Conservation (phyloP, 2,329 filamentous ascomycete species). For the Thelonectria olida region DNA sequence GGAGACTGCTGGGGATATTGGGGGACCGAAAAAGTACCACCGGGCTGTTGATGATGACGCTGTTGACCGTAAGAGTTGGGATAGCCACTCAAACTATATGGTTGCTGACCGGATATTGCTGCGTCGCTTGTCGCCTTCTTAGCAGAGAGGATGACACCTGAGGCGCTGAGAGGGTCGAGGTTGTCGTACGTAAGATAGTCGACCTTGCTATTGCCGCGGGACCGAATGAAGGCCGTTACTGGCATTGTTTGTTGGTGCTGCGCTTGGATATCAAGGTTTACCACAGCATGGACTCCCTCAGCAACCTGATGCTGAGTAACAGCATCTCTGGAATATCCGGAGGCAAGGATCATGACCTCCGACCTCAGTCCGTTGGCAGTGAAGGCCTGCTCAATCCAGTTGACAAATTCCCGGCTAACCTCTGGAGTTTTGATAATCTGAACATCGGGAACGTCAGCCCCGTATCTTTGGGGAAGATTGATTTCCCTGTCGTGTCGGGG, state of each 20-base stretch:
- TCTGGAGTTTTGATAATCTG: slow-evolving; percentile 86
- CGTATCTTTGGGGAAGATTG: slow-evolving; percentile 77
- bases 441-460: slow-evolving; percentile 84
- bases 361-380: slow-evolving; percentile 75
- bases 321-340: slow-evolving; percentile 77
- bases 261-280: slow-evolving; percentile 76
- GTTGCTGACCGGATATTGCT: slow-evolving; percentile 30
- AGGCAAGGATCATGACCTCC: slow-evolving; percentile 82
- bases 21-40: slow-evolving; percentile 42
- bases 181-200: slow-evolving; percentile 89
- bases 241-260: slow-evolving; percentile 79
- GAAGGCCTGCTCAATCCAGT: slow-evolving; percentile 83
- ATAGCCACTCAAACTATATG: slow-evolving; percentile 41
- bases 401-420: slow-evolving; percentile 80
- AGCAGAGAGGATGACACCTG: slow-evolving; percentile 80
- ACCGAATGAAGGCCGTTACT: slow-evolving; percentile 86
- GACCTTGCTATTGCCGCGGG: slow-evolving; percentile 76
- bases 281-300: slow-evolving; percentile 88
- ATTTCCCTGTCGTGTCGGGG: slow-evolving; percentile 64
- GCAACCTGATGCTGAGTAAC: slow-evolving; percentile 87
- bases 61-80: slow-evolving; percentile 46
- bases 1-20: slow-evolving; percentile 46
- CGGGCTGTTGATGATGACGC: slow-evolving; percentile 36
- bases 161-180: slow-evolving; percentile 80
- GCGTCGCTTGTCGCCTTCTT: slow-evolving; percentile 58